These are phyloP conservation scores for Tylopilus rubrobrunneus DNA, from an alignment of 768 basidiomycete genomes.

Conservation along the genomic window DNA sequence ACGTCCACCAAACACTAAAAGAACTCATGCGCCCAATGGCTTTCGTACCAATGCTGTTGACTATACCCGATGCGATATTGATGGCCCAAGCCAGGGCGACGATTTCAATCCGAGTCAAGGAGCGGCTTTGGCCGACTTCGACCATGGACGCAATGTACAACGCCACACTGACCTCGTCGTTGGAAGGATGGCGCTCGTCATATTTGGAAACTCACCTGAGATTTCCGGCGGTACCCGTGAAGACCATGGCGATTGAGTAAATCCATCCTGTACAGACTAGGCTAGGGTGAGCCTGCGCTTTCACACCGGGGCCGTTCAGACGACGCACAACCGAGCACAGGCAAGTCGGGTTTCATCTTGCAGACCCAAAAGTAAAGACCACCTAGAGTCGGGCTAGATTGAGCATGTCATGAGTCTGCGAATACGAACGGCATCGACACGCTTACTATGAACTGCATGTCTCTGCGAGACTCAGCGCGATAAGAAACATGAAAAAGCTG, in stretches of 20 bases:
- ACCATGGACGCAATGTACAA: conserved; percentile 52
- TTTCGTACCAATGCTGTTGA: conserved; percentile 55
- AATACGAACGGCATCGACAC: background rate
- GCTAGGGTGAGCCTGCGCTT: background rate
- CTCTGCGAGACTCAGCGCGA: conserved; percentile 53
- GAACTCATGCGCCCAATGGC: conserved; percentile 53
- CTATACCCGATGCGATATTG: conserved; percentile 49
- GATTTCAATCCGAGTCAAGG: conserved; percentile 46
- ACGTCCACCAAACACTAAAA: conserved; percentile 59
- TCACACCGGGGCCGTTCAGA: background rate
- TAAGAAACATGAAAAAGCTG: conserved; percentile 55
- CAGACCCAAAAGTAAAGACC: conserved; percentile 64
- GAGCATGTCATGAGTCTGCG: conserved; percentile 1
- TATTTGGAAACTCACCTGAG: conserved; percentile 35
- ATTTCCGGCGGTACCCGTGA: conserved; percentile 58
- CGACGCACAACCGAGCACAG: conserved; percentile 51
- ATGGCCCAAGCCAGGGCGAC: conserved; percentile 55
- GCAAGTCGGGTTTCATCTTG: conserved; percentile 52
- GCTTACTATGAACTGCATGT: conserved; percentile 56
- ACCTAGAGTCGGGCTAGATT: conserved; percentile 49
- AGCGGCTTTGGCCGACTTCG: conserved; percentile 44
- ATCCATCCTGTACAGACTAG: conserved; percentile 51
- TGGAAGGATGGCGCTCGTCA: background rate
- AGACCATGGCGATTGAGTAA: conserved; percentile 57
- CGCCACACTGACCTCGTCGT: conserved; percentile 36